phyloP scores from a whole-genome alignment of 2,329 filamentous ascomycete genomes.

The Talaromyces sp. region DNA sequence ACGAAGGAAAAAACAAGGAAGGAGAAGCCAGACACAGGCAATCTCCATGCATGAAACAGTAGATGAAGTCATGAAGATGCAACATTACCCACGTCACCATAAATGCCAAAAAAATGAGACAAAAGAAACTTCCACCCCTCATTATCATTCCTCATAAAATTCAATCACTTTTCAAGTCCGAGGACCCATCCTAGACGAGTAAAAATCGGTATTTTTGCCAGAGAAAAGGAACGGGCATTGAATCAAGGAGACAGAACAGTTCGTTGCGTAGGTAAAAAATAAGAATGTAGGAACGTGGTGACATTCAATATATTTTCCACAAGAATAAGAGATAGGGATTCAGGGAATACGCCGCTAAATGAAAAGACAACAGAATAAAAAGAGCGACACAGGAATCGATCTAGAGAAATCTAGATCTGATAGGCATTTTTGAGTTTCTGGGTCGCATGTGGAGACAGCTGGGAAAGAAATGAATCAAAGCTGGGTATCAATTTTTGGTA shows the following conservation, averaged over 20 bases:
- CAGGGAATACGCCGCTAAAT: conserved; percentile 10
- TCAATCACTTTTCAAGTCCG: neutral
- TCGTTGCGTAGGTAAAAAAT: neutral
- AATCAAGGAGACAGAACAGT: neutral
- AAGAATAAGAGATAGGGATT: conserved; percentile 1
- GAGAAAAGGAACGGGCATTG: neutral
- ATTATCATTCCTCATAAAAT: neutral
- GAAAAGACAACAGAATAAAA: neutral
- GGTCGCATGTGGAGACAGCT: conserved; percentile 34
- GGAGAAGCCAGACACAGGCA: neutral
- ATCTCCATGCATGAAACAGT: conserved; percentile 5
- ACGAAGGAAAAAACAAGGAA: neutral
- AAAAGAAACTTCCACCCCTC: neutral
- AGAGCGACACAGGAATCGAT: neutral
- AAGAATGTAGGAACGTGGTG: conserved; percentile 5
- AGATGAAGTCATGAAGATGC: conserved; percentile 8
- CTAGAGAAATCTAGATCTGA: conserved; percentile 29
- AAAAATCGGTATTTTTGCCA: neutral
- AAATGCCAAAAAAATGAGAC: conserved; percentile 11
- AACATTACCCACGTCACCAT: conserved; percentile 8
- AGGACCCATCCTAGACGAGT: neutral
- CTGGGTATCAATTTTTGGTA: conserved; percentile 46
- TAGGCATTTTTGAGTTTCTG: conserved; percentile 41
- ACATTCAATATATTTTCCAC: conserved; percentile 7
- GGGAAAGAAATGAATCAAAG: conserved; percentile 43